Base-by-base conservation (phyloP, 331 rosid species). In the Dryas integrifolia region DNA sequence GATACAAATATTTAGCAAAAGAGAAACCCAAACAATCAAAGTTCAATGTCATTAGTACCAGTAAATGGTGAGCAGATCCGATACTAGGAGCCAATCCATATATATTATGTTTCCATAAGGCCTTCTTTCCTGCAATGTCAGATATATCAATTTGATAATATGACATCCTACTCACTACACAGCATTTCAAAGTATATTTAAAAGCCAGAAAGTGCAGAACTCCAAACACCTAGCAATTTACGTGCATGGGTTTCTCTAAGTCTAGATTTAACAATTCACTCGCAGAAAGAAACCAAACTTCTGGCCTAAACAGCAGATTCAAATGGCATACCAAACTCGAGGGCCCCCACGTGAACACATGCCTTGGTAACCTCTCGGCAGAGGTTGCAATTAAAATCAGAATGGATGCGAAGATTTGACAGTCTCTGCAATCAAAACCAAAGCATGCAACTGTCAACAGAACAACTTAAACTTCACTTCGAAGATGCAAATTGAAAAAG, bases 361-460 rank as follows among this genome's bases (percentile, higher is more conserved):
- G 93, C 88, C 85, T 89, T 95, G 41, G 97, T 68, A 76, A 95
- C 88, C 80, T 91, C 96, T 66, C 82, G 93, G 63, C 97, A 95
- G 13, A 95, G 96, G 52, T 88, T 82, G 79, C 82, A 69, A 80
- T 95, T 91, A 64, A 88, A 95, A 63, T 95, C 63, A 1, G 76
- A 80, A 81, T 86, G 87, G 75, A 95, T 95, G 35, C 96, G 91
- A 72, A 95, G 96, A 82, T 89, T 88, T 11, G 98, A 91, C 44
- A 89, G 81, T 80, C 98, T 91, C 98, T 95, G 92, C 67, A 79
- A 69, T 63, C 72, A 80, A 81, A 78, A 69, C 46, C 13, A 66
- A 65, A 79, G 65, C 57, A 69, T 63, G 41, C 15, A 58, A 74
- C 72, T 65, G 65, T 71, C 74, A 65, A 48, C 15, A 30, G 12